Evolutionary conservation across 768 basidiomycete genomes (phyloP).

Genomic region (Epithele typhae): DNA sequence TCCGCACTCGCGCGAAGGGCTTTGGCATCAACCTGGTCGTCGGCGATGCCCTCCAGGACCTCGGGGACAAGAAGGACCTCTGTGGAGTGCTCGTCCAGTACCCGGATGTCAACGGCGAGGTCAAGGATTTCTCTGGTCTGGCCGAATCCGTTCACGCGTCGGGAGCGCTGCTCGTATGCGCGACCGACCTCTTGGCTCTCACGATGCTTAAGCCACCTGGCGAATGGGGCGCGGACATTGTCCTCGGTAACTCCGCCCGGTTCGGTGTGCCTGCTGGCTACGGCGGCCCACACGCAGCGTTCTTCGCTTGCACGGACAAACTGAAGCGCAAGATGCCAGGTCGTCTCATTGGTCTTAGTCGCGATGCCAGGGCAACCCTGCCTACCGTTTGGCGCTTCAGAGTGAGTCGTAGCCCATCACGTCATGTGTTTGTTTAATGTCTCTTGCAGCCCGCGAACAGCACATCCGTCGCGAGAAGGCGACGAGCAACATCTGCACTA

Average conservation of each 20-base stretch:
- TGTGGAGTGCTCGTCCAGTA: conserved; percentile 93
- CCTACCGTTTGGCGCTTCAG: conserved; percentile 91
- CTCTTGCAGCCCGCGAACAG: conserved; percentile 79
- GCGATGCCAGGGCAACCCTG: conserved; percentile 80
- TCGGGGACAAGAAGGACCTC: conserved; percentile 57
- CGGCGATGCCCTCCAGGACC: conserved; percentile 48
- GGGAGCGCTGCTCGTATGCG: conserved; percentile 81
- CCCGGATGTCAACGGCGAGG: conserved; percentile 82
- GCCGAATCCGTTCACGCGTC: conserved; percentile 63
- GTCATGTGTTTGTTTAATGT: background rate
- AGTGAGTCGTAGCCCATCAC: conserved; percentile 48
- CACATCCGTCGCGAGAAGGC: conserved; percentile 98
- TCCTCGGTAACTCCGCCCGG: conserved; percentile 90
- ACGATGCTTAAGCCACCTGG: conserved; percentile 93
- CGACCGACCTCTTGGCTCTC: conserved; percentile 89
- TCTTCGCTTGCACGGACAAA: conserved; percentile 90
- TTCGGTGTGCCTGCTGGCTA: conserved; percentile 98
- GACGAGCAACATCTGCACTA: conserved; percentile 97
- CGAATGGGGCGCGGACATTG: conserved; percentile 98
- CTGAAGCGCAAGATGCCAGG: conserved; percentile 99
- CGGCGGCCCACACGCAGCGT: conserved; percentile 95
- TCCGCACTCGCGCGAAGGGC: conserved; percentile 87
- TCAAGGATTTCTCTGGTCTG: conserved; percentile 68
- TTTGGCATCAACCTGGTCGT: conserved; percentile 84
- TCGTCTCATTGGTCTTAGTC: conserved; percentile 85